Conservation (phyloP, 2,329 filamentous ascomycete genomes). For the Ustilaginoidea virens region DNA sequence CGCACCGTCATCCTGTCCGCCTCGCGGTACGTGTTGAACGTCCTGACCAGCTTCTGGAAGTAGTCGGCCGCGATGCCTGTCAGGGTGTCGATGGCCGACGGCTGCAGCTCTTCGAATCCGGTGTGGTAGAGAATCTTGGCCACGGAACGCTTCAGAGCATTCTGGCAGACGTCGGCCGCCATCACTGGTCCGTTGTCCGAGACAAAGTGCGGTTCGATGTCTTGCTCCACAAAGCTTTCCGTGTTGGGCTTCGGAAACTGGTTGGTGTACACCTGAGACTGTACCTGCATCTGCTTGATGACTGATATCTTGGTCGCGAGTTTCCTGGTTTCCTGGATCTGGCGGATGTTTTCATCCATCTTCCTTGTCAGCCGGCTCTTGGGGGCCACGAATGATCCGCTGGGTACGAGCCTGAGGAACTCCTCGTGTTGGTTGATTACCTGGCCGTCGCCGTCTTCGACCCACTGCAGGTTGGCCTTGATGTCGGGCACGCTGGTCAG, state of each 20-base stretch:
- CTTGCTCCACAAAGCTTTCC: constrained; percentile 72
- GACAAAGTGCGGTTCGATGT: constrained; percentile 78
- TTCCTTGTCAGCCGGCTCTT: constrained; percentile 59
- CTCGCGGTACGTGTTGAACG: constrained; percentile 71
- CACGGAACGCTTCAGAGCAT: constrained; percentile 77
- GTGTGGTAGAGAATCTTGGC: constrained; percentile 92
- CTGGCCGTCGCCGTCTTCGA: constrained; percentile 77
- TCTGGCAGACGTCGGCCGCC: constrained; percentile 65
- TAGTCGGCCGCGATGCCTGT: constrained; percentile 84
- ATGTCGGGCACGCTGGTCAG: constrained; percentile 78
- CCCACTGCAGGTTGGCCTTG: constrained; percentile 63
- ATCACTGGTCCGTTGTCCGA: constrained; percentile 82
- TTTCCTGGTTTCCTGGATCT: constrained; percentile 94
- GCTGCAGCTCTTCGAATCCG: constrained; percentile 93
- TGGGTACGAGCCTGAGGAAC: constrained; percentile 61
- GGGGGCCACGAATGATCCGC: constrained; percentile 61
- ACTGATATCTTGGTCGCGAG: constrained; percentile 92
- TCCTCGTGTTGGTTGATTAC: constrained; percentile 81
- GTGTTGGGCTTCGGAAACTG: constrained; percentile 96
- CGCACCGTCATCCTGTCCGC: constrained; percentile 55
- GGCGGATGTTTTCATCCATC: constrained; percentile 80
- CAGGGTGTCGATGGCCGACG: constrained; percentile 77
- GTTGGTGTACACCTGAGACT: constrained; percentile 94
- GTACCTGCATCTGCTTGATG: constrained; percentile 98
- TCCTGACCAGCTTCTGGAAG: constrained; percentile 68